These are phyloP conservation scores for Umbelopsis sp. DNA, from an alignment of 192 early-diverging fungal genomes.

Conservation along the genomic window DNA sequence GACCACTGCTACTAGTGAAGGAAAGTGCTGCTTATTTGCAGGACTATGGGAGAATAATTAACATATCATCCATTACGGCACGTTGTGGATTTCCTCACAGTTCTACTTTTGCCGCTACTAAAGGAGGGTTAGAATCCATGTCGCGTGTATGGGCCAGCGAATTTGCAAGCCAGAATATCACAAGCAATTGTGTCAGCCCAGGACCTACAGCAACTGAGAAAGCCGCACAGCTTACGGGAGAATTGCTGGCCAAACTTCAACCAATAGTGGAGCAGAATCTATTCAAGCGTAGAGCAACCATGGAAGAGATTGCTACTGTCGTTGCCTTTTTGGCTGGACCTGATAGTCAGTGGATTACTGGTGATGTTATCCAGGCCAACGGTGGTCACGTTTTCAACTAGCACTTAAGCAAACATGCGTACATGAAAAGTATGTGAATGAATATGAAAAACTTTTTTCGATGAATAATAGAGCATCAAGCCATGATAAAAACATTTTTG, in stretches of 20 bases:
- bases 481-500: no score
- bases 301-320: not conserved
- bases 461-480: no score
- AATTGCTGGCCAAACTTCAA: not conserved
- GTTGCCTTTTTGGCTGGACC: not conserved
- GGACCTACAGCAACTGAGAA: not conserved
- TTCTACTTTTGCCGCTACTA: not conserved
- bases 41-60: slow-evolving; percentile 44
- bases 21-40: slow-evolving; percentile 36
- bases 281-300: not conserved
- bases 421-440: no score
- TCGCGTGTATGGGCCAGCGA: not conserved
- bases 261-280: not conserved
- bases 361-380: not conserved
- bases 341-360: not conserved
- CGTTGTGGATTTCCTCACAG: not conserved
- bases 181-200: not conserved
- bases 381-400: not conserved
- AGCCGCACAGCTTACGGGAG: not conserved
- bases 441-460: no score
- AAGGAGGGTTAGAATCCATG: not conserved
- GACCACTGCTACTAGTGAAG: slow-evolving; percentile 41
- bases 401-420: no score
- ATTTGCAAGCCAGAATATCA: not conserved
- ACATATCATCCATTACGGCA: slow-evolving; percentile 30